phyloP scores from a whole-genome alignment of 2,329 filamentous ascomycete genomes.

The Hypoxylon sp. region DNA sequence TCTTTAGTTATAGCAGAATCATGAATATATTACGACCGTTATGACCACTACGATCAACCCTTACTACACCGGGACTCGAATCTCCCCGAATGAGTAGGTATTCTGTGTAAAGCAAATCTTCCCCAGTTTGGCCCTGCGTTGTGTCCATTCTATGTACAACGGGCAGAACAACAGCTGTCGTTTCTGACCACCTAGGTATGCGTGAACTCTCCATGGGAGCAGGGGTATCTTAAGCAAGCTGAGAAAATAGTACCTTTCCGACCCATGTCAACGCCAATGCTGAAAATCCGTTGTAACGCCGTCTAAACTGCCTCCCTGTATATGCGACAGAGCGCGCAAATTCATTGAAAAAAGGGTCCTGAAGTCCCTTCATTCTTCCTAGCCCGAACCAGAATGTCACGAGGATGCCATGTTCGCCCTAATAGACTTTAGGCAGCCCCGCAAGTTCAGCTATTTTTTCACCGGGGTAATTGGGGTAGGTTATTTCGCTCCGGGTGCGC shows the following conservation, averaged over 20 bases:
- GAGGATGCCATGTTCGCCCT: background rate
- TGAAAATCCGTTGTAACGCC: background rate
- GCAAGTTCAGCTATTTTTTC: background rate
- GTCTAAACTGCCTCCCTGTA: background rate
- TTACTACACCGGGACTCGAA: background rate
- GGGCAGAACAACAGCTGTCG: background rate
- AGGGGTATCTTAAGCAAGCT: slow-evolving; percentile 17
- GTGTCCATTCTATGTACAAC: background rate
- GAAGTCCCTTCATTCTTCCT: background rate
- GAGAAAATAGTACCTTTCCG: background rate
- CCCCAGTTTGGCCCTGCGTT: background rate
- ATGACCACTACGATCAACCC: background rate
- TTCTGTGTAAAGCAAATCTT: background rate
- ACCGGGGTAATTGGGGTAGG: background rate
- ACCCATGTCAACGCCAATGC: background rate
- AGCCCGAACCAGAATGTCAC: background rate
- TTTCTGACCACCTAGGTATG: background rate
- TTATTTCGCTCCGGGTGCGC: slow-evolving; percentile 19
- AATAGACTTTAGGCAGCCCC: background rate
- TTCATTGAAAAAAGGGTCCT: background rate
- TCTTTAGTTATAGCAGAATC: slow-evolving; percentile 17
- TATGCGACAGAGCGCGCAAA: background rate
- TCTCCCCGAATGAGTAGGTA: background rate
- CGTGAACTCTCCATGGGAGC: background rate
- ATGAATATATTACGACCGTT: slow-evolving; percentile 15